Evolutionary conservation across 495 filamentous ascomycete species (phyloP).

Genomic region (Rusavskia elegans): DNA sequence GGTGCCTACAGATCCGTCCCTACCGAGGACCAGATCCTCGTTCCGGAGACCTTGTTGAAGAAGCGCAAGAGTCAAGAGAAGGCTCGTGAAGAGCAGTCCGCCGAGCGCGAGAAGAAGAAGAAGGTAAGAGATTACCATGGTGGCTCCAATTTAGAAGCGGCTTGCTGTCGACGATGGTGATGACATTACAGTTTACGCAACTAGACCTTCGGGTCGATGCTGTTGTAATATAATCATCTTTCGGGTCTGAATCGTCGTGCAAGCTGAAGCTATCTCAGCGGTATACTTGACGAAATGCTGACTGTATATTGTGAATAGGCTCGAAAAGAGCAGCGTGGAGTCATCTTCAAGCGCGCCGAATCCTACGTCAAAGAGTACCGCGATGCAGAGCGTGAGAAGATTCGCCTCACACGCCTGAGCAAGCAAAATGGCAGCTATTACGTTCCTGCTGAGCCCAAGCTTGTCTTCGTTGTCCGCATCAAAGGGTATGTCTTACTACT

Average conservation of each 20-base stretch:
- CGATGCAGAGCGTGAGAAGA: slow-evolving; percentile 93
- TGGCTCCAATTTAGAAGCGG: neutral
- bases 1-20: slow-evolving; percentile 54
- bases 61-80: slow-evolving; percentile 99
- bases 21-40: slow-evolving; percentile 80
- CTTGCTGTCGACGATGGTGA: slow-evolving; percentile 29
- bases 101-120: slow-evolving; percentile 72
- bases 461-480: slow-evolving; percentile 98
- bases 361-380: slow-evolving; percentile 99
- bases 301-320: slow-evolving; percentile 34
- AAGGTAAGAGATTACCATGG: slow-evolving; percentile 49
- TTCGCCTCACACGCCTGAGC: slow-evolving; percentile 73
- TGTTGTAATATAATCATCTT: slow-evolving; percentile 99
- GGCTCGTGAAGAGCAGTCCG: slow-evolving; percentile 71
- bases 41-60: slow-evolving; percentile 97
- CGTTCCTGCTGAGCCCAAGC: slow-evolving; percentile 84
- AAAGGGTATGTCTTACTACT: slow-evolving; percentile 55
- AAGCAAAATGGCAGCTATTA: slow-evolving; percentile 90
- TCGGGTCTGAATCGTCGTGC: slow-evolving; percentile 73
- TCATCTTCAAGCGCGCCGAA: slow-evolving; percentile 99
- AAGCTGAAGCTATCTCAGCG: slow-evolving; percentile 6
- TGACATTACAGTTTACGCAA: slow-evolving; percentile 69
- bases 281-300: neutral
- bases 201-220: slow-evolving; percentile 87
- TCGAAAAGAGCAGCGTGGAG: slow-evolving; percentile 90